Evolutionary conservation across 495 filamentous ascomycete species (phyloP).

Genomic region (Pseudevernia furfuracea): DNA sequence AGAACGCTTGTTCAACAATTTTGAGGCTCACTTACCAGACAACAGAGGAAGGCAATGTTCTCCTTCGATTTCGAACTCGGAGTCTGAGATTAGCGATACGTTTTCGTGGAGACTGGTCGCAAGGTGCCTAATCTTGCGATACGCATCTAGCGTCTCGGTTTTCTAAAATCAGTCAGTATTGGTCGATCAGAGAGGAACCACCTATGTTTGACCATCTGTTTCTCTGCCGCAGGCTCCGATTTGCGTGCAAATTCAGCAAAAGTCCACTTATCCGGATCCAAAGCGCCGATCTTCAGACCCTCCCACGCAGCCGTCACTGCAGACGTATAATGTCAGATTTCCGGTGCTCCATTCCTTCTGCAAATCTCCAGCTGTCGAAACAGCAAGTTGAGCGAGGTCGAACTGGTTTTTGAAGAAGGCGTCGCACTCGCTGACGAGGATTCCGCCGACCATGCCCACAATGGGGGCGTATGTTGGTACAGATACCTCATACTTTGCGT

Average conservation of each 20-base stretch:
- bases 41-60: not conserved
- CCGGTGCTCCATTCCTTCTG: too few species aligned
- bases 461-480: too few species aligned
- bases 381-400: conserved; percentile 1
- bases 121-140: not conserved
- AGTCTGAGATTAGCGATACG: not conserved
- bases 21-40: not conserved
- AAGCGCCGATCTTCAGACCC: not conserved
- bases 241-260: not conserved
- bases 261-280: not conserved
- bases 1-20: not conserved
- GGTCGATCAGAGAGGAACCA: not conserved
- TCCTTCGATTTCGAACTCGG: not conserved
- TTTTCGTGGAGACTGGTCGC: not conserved
- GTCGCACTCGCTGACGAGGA: too few species aligned
- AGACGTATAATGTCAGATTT: not conserved
- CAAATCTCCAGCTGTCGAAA: too few species aligned
- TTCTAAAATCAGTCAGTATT: not conserved
- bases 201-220: not conserved
- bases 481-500: too few species aligned
- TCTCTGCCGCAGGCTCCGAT: not conserved
- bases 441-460: too few species aligned
- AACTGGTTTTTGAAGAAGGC: too few species aligned
- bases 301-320: not conserved
- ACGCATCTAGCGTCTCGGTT: not conserved